phyloP scores from a whole-genome alignment of 768 basidiomycete species.

The Leucocoprinus sp. region DNA sequence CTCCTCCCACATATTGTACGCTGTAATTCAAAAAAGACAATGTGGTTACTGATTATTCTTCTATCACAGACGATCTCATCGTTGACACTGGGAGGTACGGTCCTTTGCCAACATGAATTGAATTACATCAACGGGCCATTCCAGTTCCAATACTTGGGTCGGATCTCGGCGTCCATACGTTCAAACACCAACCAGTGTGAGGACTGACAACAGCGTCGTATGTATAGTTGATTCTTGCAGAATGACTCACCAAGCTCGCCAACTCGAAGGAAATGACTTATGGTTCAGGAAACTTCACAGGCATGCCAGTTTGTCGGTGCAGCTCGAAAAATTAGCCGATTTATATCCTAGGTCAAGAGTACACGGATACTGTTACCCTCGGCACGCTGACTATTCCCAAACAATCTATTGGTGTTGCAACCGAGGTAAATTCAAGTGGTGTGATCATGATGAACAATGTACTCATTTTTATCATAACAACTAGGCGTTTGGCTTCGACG shows the following conservation, averaged over 20 bases:
- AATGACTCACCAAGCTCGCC: neutral
- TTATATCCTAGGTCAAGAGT: constrained; percentile 29
- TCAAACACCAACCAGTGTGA: constrained; percentile 38
- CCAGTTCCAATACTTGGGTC: constrained; percentile 65
- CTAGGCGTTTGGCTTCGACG: constrained; percentile 34
- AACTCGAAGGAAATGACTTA: constrained; percentile 42
- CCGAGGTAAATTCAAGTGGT: constrained; percentile 15
- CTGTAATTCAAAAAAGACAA: neutral
- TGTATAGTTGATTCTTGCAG: constrained; percentile 13
- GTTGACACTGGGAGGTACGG: constrained; percentile 52
- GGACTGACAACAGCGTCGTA: constrained; percentile 42
- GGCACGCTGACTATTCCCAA: constrained; percentile 36
- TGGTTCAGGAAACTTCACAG: constrained; percentile 56
- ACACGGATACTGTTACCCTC: constrained; percentile 47
- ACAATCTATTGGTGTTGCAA: constrained; percentile 63
- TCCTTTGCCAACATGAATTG: neutral
- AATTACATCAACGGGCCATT: neutral
- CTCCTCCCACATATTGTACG: constrained; percentile 42
- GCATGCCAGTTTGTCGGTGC: constrained; percentile 19
- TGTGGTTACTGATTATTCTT: neutral
- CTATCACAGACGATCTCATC: constrained; percentile 41
- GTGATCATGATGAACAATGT: neutral
- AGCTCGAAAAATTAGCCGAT: neutral
- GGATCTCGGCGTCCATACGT: constrained; percentile 41
- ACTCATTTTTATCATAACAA: neutral